Conservation (phyloP, 495 filamentous ascomycete genomes). For the Elasticomyces elasticus region DNA sequence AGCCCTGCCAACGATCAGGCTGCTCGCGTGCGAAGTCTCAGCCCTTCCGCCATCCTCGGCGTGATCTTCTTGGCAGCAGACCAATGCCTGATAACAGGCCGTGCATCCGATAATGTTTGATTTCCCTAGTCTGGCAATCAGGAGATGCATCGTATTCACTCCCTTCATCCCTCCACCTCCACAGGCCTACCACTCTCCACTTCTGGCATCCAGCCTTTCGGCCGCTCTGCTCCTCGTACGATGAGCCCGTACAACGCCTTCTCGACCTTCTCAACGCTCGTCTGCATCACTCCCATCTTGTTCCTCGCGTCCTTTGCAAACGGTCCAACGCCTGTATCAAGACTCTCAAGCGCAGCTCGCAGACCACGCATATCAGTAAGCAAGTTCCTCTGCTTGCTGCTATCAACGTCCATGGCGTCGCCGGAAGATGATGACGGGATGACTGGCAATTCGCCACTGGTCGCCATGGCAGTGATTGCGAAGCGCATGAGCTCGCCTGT, state of each 20-base stretch:
- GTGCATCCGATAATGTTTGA: too few relatives aligned
- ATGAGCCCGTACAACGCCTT: conserved; percentile 74
- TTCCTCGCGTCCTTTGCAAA: conserved; percentile 57
- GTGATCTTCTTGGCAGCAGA: too few relatives aligned
- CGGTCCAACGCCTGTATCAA: conserved; percentile 40
- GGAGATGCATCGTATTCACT: background rate
- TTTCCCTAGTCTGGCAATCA: too few relatives aligned
- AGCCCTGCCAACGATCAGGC: too few relatives aligned
- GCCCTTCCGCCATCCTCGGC: too few relatives aligned
- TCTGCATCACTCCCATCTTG: conserved; percentile 80
- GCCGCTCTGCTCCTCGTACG: conserved; percentile 77
- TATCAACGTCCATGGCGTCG: conserved; percentile 17
- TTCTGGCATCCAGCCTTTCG: conserved; percentile 88
- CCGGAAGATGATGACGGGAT: background rate
- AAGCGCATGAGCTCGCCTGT: conserved; percentile 94
- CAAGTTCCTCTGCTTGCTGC: conserved; percentile 40
- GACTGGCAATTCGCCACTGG: conserved; percentile 39
- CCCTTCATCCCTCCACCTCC: conserved; percentile 34
- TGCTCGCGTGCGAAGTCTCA: too few relatives aligned
- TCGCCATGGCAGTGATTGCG: conserved; percentile 70
- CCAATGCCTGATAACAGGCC: too few relatives aligned
- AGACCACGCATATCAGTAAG: conserved; percentile 66
- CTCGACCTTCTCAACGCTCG: conserved; percentile 90
- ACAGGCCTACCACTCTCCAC: conserved; percentile 35
- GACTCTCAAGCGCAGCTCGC: conserved; percentile 59